Percentiles rank a stretch among this genome's conserved stretches.
Evolutionary conservation across 805 yeast species (phyloP).

Genomic region (Candida stauntonica): DNA sequence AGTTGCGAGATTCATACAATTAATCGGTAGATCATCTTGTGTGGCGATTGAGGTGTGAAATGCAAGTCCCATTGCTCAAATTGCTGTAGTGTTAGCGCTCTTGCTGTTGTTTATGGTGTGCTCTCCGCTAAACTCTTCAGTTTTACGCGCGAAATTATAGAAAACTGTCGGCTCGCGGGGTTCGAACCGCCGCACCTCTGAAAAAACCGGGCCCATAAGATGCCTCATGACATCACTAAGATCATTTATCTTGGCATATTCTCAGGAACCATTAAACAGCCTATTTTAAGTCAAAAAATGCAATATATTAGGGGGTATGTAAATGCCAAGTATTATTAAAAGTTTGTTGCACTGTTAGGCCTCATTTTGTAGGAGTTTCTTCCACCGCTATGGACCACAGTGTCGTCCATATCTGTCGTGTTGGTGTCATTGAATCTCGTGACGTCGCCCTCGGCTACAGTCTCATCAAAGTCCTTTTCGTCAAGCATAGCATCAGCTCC

Average conservation of each 20-base stretch:
- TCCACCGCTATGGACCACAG: constrained; percentile 17
- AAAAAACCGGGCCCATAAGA: no score
- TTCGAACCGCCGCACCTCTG: no score
- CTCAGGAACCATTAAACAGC: no score
- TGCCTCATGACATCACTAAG: no score
- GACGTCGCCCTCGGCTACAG: constrained; percentile 18
- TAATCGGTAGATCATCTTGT: neutral
- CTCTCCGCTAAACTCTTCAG: no score
- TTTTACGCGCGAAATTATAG: no score
- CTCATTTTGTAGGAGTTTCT: constrained; percentile 4
- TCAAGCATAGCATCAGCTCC: constrained; percentile 25
- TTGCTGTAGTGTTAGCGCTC: no score
- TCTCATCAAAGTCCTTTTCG: constrained; percentile 26
- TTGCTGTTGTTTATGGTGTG: no score
- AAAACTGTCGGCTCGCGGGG: no score
- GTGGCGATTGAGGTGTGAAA: no score
- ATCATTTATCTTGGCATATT: no score
- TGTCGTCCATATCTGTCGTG: constrained; percentile 9
- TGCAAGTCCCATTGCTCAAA: no score
- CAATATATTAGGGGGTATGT: neutral
- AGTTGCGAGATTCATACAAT: neutral
- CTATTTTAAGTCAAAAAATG: neutral
- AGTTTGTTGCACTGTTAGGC: constrained; percentile 15
- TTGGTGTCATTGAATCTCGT: neutral
- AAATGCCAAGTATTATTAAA: neutral